Evolutionary conservation across 257 asterid genomes (phyloP).

Genomic region (Echites panduratus): DNA sequence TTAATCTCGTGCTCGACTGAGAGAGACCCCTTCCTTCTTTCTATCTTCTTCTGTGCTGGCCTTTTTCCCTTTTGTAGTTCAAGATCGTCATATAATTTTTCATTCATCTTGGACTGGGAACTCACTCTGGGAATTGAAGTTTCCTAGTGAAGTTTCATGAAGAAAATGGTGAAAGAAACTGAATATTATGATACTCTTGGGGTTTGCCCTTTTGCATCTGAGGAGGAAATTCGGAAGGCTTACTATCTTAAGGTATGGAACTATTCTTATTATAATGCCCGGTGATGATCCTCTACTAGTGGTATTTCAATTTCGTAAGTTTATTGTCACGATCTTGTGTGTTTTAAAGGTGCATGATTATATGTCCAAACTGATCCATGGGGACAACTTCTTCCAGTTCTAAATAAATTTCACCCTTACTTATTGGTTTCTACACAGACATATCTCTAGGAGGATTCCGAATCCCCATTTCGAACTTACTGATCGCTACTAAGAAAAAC

Average conservation of each 20-base stretch:
- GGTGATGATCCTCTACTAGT: background rate
- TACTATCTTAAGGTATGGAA: conserved; percentile 68
- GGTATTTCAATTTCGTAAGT: background rate
- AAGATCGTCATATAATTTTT: background rate
- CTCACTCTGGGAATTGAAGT: conserved; percentile 6
- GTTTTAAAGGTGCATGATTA: background rate
- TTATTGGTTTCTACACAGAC: no score
- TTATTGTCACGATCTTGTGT: background rate
- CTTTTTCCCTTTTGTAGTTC: background rate
- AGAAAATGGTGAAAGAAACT: conserved; percentile 74
- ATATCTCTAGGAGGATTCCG: background rate
- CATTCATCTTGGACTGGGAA: background rate
- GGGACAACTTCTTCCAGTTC: no score
- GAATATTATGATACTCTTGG: conserved; percentile 78
- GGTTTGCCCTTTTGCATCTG: conserved; percentile 59
- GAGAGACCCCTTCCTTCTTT: conserved; percentile 2
- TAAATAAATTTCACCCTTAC: no score
- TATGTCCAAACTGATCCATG: background rate
- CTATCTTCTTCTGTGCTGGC: background rate
- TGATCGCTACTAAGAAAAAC: background rate
- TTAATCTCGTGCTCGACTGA: conserved; percentile 4
- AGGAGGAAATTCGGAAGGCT: conserved; percentile 77
- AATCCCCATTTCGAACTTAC: background rate
- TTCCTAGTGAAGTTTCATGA: background rate
- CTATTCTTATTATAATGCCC: background rate